Base-by-base conservation (phyloP, 2,329 filamentous ascomycete species). In the Colletotrichum liriopes region DNA sequence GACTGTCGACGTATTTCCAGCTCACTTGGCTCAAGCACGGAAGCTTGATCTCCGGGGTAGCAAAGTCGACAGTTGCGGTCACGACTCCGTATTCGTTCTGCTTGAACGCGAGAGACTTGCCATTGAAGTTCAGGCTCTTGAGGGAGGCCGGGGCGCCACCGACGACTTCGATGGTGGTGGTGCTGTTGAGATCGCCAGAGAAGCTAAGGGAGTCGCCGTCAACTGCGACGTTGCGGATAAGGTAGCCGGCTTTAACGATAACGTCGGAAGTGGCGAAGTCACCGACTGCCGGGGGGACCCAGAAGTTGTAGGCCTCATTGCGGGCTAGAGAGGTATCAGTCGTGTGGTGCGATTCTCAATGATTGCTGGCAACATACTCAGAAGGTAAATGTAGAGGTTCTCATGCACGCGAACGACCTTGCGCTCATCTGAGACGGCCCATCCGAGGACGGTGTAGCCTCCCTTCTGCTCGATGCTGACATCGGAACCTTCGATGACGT, bases 311-410 rank as follows among this genome's bases (percentile, higher is more conserved):
- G 16, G 75, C 76, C 60, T 77, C 76, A 35, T 77, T 77, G 23
- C 76, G 75, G 55, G 72, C 75, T 77, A 9, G 35, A 16, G 5
- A 41, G 2, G 2, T 37, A 37, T 73, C 1, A 73, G 54, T 18
- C 8, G 26, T 6, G n/a, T 1, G 43, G 4, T 5, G n/a, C 54
- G 4, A 4, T 9, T 14, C 6, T 41, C n/a, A 39, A 26, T 32
- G 32, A 5, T 37, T 7, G 32, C 3, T 11, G 7, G 32, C 0
- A 9, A 73, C 81, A 62, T 77, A 85, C 88, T 72, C 32, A 74
- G 23, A 1, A 74, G 65, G 6, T 74, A 74, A 7, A 74, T 35
- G n/a, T 73, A 72, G 0, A 74, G 64, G 29, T 69, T 14, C 4
- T 41, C 52, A 26, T 73, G 71, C 0, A 74, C 67, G 14, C 67